A percentile compares a stretch with the other conserved stretches of the same genome.
Conservation (phyloP, 495 filamentous ascomycete genomes). For the Aspergillus bridgeri region DNA sequence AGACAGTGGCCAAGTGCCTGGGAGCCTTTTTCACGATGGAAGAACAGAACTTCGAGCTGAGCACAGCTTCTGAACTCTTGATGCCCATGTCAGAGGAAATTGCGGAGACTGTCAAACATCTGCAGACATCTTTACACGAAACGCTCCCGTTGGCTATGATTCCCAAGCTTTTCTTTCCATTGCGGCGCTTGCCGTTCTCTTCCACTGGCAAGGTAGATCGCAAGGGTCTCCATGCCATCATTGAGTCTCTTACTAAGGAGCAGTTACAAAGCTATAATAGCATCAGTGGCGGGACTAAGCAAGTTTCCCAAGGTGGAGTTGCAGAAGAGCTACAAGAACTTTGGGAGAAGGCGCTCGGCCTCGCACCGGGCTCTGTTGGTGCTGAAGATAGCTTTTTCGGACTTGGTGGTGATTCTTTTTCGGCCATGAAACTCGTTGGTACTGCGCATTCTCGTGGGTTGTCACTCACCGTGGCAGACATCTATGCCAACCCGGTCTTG, state of each 20-base stretch:
- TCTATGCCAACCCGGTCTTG: conserved; percentile 47
- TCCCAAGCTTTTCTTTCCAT: conserved; percentile 58
- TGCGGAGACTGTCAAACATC: conserved; percentile 28
- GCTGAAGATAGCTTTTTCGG: conserved; percentile 50
- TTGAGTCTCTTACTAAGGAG: conserved; percentile 37
- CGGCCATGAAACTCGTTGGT: conserved; percentile 54
- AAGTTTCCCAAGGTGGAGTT: conserved; percentile 24
- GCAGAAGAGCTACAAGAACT: conserved; percentile 33
- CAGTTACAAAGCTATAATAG: conserved; percentile 39
- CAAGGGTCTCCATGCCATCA: conserved; percentile 47
- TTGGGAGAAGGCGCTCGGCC: conserved; percentile 36
- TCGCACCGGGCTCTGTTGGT: conserved; percentile 38
- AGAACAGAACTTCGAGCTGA: conserved; percentile 15
- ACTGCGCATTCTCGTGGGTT: conserved; percentile 43
- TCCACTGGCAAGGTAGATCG: conserved; percentile 62
- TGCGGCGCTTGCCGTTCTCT: conserved; percentile 52
- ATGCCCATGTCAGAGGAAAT: conserved; percentile 32
- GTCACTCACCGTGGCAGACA: conserved; percentile 45
- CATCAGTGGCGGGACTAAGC: conserved; percentile 26
- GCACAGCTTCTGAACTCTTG: conserved; percentile 21
- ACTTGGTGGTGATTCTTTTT: conserved; percentile 54
- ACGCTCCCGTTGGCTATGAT: conserved; percentile 55
- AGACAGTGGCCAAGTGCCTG: conserved; percentile 35
- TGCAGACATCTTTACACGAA: conserved; percentile 34
- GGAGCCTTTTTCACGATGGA: conserved; percentile 42